Conservation (phyloP, 768 basidiomycete species). For the Rhizopogon roseolus region DNA sequence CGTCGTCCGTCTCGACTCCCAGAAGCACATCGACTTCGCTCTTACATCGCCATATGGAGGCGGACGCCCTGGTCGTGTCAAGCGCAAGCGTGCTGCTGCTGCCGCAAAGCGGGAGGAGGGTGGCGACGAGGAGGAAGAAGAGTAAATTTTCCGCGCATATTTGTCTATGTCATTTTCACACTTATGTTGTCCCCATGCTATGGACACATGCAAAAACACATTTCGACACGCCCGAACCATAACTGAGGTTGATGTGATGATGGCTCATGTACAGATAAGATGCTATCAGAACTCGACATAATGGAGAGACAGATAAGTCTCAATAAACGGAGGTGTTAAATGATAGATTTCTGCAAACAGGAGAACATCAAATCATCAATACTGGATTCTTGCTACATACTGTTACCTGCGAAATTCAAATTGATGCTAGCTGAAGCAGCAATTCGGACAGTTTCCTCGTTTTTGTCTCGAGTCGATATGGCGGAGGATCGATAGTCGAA, state of each 20-base stretch:
- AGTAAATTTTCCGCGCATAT: slow-evolving; percentile 40
- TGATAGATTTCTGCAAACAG: too few relatives aligned
- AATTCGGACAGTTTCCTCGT: too few relatives aligned
- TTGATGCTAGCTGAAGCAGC: too few relatives aligned
- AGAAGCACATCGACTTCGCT: slow-evolving; percentile 99
- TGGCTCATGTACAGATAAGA: not conserved
- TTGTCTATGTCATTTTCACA: slow-evolving; percentile 19
- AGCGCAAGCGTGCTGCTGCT: slow-evolving; percentile 95
- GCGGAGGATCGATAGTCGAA: too few relatives aligned
- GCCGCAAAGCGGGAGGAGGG: slow-evolving; percentile 90
- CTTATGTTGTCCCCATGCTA: slow-evolving; percentile 27
- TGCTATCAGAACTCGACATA: too few relatives aligned
- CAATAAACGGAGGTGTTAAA: too few relatives aligned
- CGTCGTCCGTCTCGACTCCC: slow-evolving; percentile 97
- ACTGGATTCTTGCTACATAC: too few relatives aligned
- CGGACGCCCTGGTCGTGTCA: slow-evolving; percentile 90
- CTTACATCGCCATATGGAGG: slow-evolving; percentile 96
- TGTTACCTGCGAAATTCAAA: too few relatives aligned
- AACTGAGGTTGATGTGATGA: not conserved
- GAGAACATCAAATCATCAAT: too few relatives aligned
- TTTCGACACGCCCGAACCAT: slow-evolving; percentile 9
- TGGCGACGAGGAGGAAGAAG: slow-evolving; percentile 88
- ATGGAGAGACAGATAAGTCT: too few relatives aligned
- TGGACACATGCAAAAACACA: slow-evolving; percentile 25
- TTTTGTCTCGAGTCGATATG: too few relatives aligned